These are phyloP conservation scores for Penicillium sp. DNA, from an alignment of 2,329 filamentous ascomycete species.

Conservation along the genomic window DNA sequence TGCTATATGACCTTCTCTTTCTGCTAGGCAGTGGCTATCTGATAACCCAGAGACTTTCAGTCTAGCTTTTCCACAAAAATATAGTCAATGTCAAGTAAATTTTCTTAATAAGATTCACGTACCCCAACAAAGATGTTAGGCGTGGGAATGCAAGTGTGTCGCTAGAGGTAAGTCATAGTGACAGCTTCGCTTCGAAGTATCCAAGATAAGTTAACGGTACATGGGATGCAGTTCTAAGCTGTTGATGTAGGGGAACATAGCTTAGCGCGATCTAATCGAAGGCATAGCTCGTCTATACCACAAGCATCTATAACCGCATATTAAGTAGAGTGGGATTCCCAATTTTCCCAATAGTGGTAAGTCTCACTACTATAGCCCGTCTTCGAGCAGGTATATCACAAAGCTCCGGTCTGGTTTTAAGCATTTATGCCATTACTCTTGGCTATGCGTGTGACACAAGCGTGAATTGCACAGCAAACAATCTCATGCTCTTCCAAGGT, in stretches of 20 bases:
- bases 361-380: neutral
- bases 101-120: conserved; percentile 3
- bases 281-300: neutral
- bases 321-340: neutral
- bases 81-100: neutral
- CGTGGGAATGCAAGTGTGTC: neutral
- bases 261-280: neutral
- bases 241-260: neutral
- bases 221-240: neutral
- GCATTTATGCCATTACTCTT: neutral
- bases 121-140: neutral
- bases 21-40: neutral
- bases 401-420: neutral
- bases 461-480: too few relatives aligned
- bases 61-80: conserved; percentile 3
- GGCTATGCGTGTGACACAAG: too few relatives aligned
- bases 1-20: conserved; percentile 6
- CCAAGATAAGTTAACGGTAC: neutral
- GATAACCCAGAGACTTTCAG: neutral
- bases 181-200: conserved; percentile 2
- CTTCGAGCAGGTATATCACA: neutral
- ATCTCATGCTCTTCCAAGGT: too few relatives aligned
- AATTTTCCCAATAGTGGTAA: neutral
- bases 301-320: neutral
- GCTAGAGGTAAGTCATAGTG: conserved; percentile 3